These are phyloP conservation scores for Pisolithus orientalis DNA, from an alignment of 768 basidiomycete species.

Conservation along the genomic window DNA sequence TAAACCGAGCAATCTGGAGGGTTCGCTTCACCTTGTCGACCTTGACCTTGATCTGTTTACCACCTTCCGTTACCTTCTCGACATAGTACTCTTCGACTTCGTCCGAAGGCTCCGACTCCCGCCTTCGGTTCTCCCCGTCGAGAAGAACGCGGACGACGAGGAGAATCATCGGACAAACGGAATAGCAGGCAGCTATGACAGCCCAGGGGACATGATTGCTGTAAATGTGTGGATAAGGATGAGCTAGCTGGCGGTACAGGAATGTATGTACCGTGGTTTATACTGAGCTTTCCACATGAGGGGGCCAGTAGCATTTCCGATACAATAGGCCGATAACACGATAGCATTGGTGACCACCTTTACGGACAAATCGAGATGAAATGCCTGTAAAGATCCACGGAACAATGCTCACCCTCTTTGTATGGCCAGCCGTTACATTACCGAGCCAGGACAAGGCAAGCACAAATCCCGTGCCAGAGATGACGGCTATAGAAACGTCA, in stretches of 20 bases:
- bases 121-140: conserved; percentile 52
- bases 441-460: conserved; percentile 60
- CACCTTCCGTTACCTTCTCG: conserved; percentile 44
- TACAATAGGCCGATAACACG: conserved; percentile 64
- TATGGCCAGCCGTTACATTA: conserved; percentile 63
- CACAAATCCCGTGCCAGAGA: conserved; percentile 54
- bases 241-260: neutral
- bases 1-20: neutral
- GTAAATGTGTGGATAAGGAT: neutral
- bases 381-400: neutral
- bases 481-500: conserved; percentile 26
- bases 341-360: conserved; percentile 51
- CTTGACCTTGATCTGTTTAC: conserved; percentile 45
- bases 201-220: conserved; percentile 76
- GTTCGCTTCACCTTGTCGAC: conserved; percentile 55
- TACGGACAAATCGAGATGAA: neutral
- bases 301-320: conserved; percentile 63
- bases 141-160: conserved; percentile 50
- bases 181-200: conserved; percentile 63
- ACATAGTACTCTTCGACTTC: conserved; percentile 60
- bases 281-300: conserved; percentile 74
- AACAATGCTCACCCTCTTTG: conserved; percentile 53
- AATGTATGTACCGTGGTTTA: conserved; percentile 45
- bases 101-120: conserved; percentile 50
- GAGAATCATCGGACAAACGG: conserved; percentile 41